Evolutionary conservation across 1,284 basidiomycete species (phyloP), one percentile per base, ranked within the genome.

Genomic region (Bondarzewia mesenterica): DNA sequence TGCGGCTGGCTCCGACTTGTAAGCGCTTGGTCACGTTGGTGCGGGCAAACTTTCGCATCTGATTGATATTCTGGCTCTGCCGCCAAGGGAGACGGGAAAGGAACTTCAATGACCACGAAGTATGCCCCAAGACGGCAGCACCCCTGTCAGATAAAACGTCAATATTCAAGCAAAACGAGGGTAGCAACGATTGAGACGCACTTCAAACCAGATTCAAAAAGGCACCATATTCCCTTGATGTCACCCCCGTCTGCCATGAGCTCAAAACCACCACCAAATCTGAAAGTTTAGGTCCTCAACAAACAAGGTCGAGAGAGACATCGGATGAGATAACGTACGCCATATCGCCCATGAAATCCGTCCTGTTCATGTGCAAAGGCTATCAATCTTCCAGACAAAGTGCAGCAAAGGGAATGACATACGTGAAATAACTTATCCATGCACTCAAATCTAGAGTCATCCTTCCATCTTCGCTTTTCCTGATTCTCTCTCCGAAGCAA

Each of bases 281-380:
- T 56, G 29, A 5, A 39, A 12, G 29, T 6, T 3, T 10, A 32
- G 15, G 25, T 8, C n/a, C 5, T n/a, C n/a, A 3, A 22, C 3
- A 14, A 7, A 14, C 20, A 21, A n/a, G 14, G 3, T 18, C 15
- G 35, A 5, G 16, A 15, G n/a, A 15, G 4, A 5, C 15, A 12
- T 15, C 12, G 36, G 35, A 43, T n/a, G 22, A 18, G 15, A 35
- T 20, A 27, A 46, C 41, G n/a, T 47, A 57, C 53, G 54, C 54
- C 32, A 58, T 44, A 26, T 58, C 56, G 2, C 54, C 56, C 56
- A 58, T 56, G 37, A 57, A 52, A 35, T 58, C 56, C 14, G 52
- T 53, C 14, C 56, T 57, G 27, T 7, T 21, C 12, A 44, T 14
- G 10, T 26, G 15, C 5, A 21, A 15, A 22, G 23, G 35, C n/a